Percentiles rank a stretch among this genome's conserved stretches.
Conservation (phyloP, 306 rosid species). For the Malus sylvestris region DNA sequence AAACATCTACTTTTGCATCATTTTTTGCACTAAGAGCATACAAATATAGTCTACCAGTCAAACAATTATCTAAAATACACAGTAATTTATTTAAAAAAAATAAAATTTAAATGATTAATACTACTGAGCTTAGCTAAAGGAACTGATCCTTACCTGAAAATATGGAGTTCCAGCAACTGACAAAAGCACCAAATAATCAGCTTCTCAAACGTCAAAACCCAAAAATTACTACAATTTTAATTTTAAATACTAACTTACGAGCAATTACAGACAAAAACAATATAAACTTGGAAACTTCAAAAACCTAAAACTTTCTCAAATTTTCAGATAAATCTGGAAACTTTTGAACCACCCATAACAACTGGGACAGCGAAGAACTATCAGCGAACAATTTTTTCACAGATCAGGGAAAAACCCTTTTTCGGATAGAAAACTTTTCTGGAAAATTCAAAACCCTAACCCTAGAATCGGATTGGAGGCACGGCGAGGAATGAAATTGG, state of each 20-base stretch:
- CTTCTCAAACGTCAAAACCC: not conserved
- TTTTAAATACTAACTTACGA: not conserved
- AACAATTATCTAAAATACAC: not conserved
- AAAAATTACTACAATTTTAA: not conserved
- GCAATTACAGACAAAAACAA: not conserved
- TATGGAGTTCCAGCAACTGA: not conserved
- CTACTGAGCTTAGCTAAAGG: slow-evolving; percentile 2
- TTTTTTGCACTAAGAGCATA: not conserved
- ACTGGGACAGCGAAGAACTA: not conserved
- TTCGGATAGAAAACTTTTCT: not conserved
- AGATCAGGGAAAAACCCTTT: not conserved
- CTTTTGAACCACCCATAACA: not conserved
- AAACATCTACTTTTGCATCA: not conserved
- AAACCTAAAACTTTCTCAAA: not conserved
- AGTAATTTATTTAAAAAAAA: not conserved
- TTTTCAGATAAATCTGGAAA: not conserved
- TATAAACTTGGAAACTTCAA: not conserved
- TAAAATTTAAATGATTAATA: not conserved
- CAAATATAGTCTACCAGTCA: not conserved
- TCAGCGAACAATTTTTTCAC: not conserved
- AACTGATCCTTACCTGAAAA: slow-evolving; percentile 15
- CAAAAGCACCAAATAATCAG: slow-evolving; percentile 2
- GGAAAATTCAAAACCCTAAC: slow-evolving; percentile 4
- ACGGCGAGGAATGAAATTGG: not conserved
- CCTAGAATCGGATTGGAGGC: slow-evolving; percentile 16